These are phyloP conservation scores for Flaveria robusta DNA, from an alignment of 129 eudicot species.

Conservation along the genomic window DNA sequence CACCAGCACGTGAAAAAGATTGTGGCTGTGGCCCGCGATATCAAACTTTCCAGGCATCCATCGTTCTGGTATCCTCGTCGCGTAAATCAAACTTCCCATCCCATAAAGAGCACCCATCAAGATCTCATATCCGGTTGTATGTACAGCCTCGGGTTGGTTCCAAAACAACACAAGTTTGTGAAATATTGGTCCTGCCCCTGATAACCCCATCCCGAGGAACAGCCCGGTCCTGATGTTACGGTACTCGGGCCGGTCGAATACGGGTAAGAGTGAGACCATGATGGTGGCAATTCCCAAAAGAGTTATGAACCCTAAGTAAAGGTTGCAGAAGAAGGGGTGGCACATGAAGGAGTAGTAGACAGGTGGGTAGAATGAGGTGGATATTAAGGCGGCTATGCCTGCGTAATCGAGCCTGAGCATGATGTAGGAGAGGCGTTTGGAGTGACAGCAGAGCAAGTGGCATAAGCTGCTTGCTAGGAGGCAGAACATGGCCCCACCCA, in stretches of 20 bases:
- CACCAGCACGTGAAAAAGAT: slow-evolving; percentile 88
- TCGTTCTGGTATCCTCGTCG: slow-evolving; percentile 79
- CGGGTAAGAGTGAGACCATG: slow-evolving; percentile 74
- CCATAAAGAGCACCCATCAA: slow-evolving; percentile 90
- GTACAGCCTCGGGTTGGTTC: slow-evolving; percentile 84
- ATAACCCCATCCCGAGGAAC: slow-evolving; percentile 89
- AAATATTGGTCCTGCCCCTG: slow-evolving; percentile 77
- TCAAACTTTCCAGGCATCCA: slow-evolving; percentile 99
- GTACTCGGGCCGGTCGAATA: slow-evolving; percentile 75
- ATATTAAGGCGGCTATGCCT: slow-evolving; percentile 90
- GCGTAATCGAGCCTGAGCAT: slow-evolving; percentile 97
- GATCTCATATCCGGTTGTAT: slow-evolving; percentile 85
- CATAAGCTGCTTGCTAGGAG: slow-evolving; percentile 86
- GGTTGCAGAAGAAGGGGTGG: slow-evolving; percentile 88
- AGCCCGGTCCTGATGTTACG: slow-evolving; percentile 67
- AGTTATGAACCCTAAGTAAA: slow-evolving; percentile 85
- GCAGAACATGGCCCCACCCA: slow-evolving; percentile 98
- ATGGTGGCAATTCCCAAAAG: slow-evolving; percentile 66
- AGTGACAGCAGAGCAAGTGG: slow-evolving; percentile 92
- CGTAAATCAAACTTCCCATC: slow-evolving; percentile 84
- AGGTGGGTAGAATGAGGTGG: slow-evolving; percentile 93
- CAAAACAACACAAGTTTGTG: slow-evolving; percentile 80
- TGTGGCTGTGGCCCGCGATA: slow-evolving; percentile 93
- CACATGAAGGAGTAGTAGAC: slow-evolving; percentile 99
- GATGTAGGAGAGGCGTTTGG: slow-evolving; percentile 74